Evolutionary conservation across 768 basidiomycete species (phyloP).

Genomic region (Russula brevipes): DNA sequence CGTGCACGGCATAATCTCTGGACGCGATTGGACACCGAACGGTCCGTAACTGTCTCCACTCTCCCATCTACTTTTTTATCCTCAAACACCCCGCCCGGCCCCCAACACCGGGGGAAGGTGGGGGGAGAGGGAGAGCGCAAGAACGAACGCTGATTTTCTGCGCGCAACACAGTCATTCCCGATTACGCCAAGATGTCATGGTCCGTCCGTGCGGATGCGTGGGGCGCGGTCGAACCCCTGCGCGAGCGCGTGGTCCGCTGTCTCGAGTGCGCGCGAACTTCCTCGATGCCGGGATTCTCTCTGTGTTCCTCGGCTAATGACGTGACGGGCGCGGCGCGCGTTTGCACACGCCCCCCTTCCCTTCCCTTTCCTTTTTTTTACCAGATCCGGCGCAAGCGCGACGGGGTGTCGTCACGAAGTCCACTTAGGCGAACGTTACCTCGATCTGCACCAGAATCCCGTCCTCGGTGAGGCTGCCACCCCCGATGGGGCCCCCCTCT

Average conservation of each 20-base stretch:
- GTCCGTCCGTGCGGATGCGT: slow-evolving; percentile 63
- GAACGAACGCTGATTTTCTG: neutral
- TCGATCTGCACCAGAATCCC: slow-evolving; percentile 22
- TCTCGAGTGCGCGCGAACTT: slow-evolving; percentile 50
- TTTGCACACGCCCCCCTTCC: too few relatives aligned
- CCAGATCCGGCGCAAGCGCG: slow-evolving; percentile 20
- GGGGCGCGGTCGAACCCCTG: slow-evolving; percentile 49
- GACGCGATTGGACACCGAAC: slow-evolving; percentile 63
- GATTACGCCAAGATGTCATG: slow-evolving; percentile 75
- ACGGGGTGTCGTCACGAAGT: slow-evolving; percentile 20
- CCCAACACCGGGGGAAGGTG: neutral
- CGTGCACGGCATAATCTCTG: slow-evolving; percentile 71
- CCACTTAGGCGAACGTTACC: slow-evolving; percentile 8
- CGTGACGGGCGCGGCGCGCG: too few relatives aligned
- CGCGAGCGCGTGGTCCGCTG: slow-evolving; percentile 60
- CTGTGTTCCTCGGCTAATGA: neutral
- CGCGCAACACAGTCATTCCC: slow-evolving; percentile 58
- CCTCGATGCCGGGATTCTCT: neutral
- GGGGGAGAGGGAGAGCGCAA: neutral
- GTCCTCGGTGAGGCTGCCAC: slow-evolving; percentile 23
- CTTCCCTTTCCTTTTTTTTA: too few relatives aligned
- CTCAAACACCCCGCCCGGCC: too few relatives aligned
- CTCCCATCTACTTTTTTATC: too few relatives aligned
- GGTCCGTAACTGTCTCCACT: slow-evolving; percentile 37
- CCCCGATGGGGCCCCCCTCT: neutral